Evolutionary conservation across 2,329 filamentous ascomycete genomes (phyloP).

Genomic region (Aaosphaeria arxii): DNA sequence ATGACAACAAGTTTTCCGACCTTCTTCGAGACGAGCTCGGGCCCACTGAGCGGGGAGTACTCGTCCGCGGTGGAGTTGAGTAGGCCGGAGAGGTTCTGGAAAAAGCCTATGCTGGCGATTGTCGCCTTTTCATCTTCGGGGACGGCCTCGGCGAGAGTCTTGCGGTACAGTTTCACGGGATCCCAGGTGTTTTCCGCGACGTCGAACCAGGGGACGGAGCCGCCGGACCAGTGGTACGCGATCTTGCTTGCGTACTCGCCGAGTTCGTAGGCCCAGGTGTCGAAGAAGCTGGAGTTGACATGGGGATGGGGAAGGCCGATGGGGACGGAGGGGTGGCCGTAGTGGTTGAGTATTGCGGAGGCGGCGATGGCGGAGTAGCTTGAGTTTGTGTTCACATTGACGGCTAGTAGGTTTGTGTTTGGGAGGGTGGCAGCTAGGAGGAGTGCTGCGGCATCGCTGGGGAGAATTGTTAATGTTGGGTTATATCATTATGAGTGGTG

Average conservation of each 20-base stretch:
- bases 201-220: conserved; percentile 32
- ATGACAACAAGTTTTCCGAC: conserved; percentile 52
- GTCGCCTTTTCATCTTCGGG: conserved; percentile 42
- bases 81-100: conserved; percentile 48
- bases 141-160: conserved; percentile 36
- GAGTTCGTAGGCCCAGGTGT: conserved; percentile 36
- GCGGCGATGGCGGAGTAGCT: conserved; percentile 41
- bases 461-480: neutral
- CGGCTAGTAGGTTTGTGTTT: conserved; percentile 37
- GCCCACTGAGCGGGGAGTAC: conserved; percentile 40
- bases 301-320: conserved; percentile 43
- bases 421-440: conserved; percentile 42
- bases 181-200: conserved; percentile 38
- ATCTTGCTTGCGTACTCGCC: conserved; percentile 50
- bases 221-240: conserved; percentile 42
- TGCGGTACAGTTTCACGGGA: conserved; percentile 47
- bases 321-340: conserved; percentile 35
- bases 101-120: conserved; percentile 46
- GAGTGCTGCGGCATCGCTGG: conserved; percentile 41
- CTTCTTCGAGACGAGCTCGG: conserved; percentile 43
- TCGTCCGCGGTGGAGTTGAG: conserved; percentile 45
- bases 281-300: conserved; percentile 45
- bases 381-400: conserved; percentile 44
- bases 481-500: neutral
- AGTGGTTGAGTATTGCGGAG: conserved; percentile 40